Percentiles rank a stretch among this genome's conserved stretches.
phyloP scores from a whole-genome alignment of 257 asterid genomes.

The Nyctanthes arbortristis region DNA sequence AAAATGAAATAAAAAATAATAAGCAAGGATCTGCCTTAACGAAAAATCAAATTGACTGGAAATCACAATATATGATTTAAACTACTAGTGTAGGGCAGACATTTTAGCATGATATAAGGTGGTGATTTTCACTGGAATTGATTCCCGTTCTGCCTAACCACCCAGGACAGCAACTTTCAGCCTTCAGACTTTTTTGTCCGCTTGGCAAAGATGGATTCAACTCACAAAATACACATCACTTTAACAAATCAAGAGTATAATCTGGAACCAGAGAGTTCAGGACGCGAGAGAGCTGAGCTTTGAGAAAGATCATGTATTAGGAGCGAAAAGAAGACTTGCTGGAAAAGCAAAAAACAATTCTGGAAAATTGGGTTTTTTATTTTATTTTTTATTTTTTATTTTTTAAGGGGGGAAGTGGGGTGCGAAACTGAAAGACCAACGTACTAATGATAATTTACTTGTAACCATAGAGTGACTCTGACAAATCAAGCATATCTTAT shows the following conservation, averaged over 20 bases:
- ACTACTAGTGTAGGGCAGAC: neutral
- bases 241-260: neutral
- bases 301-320: too few species aligned
- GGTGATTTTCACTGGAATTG: neutral
- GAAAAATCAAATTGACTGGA: neutral
- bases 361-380: too few species aligned
- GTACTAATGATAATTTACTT: too few species aligned
- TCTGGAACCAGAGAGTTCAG: too few species aligned
- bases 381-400: too few species aligned
- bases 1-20: constrained; percentile 9
- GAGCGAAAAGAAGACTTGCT: too few species aligned
- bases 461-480: too few species aligned
- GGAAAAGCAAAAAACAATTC: too few species aligned
- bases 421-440: too few species aligned
- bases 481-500: too few species aligned
- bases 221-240: neutral
- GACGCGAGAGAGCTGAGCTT: neutral
- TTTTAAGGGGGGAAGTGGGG: too few species aligned
- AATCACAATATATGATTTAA: neutral
- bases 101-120: neutral
- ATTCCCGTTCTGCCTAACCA: neutral
- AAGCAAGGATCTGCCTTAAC: too few species aligned
- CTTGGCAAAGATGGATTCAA: neutral
- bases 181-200: neutral
- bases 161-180: neutral